Evolutionary conservation across 2,329 filamentous ascomycete species (phyloP).

Genomic region (Paracoccidioides lutzii): DNA sequence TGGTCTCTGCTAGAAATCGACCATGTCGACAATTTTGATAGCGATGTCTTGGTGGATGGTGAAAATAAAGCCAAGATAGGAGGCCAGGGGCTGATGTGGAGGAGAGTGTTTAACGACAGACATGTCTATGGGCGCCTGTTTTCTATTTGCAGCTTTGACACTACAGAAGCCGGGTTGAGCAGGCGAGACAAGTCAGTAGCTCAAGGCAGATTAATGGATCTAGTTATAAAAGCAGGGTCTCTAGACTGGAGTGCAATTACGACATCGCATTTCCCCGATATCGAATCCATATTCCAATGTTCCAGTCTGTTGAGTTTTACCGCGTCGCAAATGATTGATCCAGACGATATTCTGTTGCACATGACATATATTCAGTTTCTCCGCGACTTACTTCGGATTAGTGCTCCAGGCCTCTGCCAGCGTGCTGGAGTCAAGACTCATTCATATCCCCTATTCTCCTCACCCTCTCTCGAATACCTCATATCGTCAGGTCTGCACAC

Average conservation of each 20-base stretch:
- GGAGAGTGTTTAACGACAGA: slow-evolving; percentile 47
- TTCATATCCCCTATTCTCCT: slow-evolving; percentile 27
- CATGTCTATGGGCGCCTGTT: slow-evolving; percentile 47
- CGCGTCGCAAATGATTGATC: slow-evolving; percentile 43
- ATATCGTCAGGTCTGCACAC: slow-evolving; percentile 39
- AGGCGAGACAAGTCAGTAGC: slow-evolving; percentile 45
- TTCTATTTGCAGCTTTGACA: slow-evolving; percentile 38
- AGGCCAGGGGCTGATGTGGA: slow-evolving; percentile 47
- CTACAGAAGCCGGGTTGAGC: slow-evolving; percentile 28
- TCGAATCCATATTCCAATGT: slow-evolving; percentile 35
- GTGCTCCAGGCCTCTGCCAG: slow-evolving; percentile 22
- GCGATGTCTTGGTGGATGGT: slow-evolving; percentile 13
- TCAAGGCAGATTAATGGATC: slow-evolving; percentile 47
- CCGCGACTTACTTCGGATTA: slow-evolving; percentile 38
- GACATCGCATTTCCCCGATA: slow-evolving; percentile 37
- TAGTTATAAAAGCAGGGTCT: slow-evolving; percentile 40
- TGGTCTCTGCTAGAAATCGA: slow-evolving; percentile 42
- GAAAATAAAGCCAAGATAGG: slow-evolving; percentile 19
- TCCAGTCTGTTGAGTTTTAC: slow-evolving; percentile 43
- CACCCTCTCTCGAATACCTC: slow-evolving; percentile 40
- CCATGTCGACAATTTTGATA: slow-evolving; percentile 16
- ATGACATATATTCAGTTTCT: slow-evolving; percentile 47
- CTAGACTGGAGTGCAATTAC: slow-evolving; percentile 44
- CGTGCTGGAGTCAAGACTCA: slow-evolving; percentile 18
- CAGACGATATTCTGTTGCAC: slow-evolving; percentile 47